Evolutionary conservation across 192 early-diverging fungal species (phyloP), one percentile per base, ranked within the genome.

Genomic region (Ambispora gerdemannii): DNA sequence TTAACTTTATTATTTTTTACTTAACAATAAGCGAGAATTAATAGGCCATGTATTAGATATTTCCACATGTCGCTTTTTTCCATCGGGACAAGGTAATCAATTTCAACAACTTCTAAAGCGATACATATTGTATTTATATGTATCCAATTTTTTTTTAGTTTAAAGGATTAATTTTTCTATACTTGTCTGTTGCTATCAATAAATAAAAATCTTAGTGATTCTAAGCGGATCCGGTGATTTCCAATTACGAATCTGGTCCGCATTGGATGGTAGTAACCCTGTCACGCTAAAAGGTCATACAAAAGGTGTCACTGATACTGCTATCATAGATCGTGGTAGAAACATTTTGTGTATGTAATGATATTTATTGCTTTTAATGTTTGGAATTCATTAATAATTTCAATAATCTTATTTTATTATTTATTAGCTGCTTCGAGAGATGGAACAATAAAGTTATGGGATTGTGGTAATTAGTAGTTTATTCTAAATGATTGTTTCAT

Each of bases 181-280:
- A n/a, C n/a, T n/a, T n/a, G n/a, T n/a, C n/a, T n/a, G n/a, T n/a
- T n/a, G n/a, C n/a, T n/a, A n/a, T n/a, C n/a, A n/a, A n/a, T n/a
- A n/a, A n/a, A n/a, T n/a, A n/a, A n/a, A n/a, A n/a, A n/a, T n/a
- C 1, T 25, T 65, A 79, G 90, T 91, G 0, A 76, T 89, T 6
- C 78, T 92, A 10, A 89, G 84, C 58, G 91, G 87, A 3, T 84
- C 81, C 13, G 79, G 82, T 15, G 91, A 92, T 67, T 83, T 88
- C 73, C 82, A 83, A 36, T 71, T 90, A 6, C 84, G 85, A 35
- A 77, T 92, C 63, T 92, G 91, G 91, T 90, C 90, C 24, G 89
- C 82, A 25, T 67, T 84, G 32, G 89, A 92, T 70, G 91, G 91
- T 53, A 79, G 78, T 31, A 90, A 89, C 63, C 91, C 91, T 10